Conservation (phyloP, 805 yeast species). For the Groenewaldozyma salmanticensis region DNA sequence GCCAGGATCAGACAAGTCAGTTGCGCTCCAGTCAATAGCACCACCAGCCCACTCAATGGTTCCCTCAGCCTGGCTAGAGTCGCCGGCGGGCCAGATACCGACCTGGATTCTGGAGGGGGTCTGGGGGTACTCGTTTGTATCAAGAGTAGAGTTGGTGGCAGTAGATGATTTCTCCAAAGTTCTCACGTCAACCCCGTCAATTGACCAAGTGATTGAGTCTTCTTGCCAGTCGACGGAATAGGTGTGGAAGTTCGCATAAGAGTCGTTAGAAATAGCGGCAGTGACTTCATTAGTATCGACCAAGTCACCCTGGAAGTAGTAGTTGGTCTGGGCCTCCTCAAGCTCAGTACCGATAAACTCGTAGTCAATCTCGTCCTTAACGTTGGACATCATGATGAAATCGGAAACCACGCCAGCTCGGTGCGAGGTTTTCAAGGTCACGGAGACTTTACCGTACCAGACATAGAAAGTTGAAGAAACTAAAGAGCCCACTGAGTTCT, state of each 20-base stretch:
- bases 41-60: slow-evolving; percentile 85
- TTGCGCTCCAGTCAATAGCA: slow-evolving; percentile 67
- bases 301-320: slow-evolving; percentile 63
- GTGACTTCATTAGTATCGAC: slow-evolving; percentile 53
- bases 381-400: slow-evolving; percentile 69
- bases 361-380: slow-evolving; percentile 82
- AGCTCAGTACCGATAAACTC: slow-evolving; percentile 77
- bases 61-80: slow-evolving; percentile 41
- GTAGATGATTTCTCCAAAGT: slow-evolving; percentile 51
- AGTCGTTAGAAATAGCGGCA: slow-evolving; percentile 33
- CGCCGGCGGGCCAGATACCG: slow-evolving; percentile 49
- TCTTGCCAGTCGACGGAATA: slow-evolving; percentile 80
- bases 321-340: slow-evolving; percentile 63
- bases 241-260: slow-evolving; percentile 61
- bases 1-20: slow-evolving; percentile 64
- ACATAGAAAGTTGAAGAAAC: slow-evolving; percentile 67
- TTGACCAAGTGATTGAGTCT: slow-evolving; percentile 57
- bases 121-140: slow-evolving; percentile 74
- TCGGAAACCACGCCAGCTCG: slow-evolving; percentile 77
- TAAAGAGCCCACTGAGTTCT: slow-evolving; percentile 68
- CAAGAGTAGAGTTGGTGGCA: slow-evolving; percentile 39
- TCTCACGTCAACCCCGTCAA: slow-evolving; percentile 63
- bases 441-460: slow-evolving; percentile 80
- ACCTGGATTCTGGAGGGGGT: slow-evolving; percentile 74
- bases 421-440: slow-evolving; percentile 63